These are phyloP conservation scores for Pelargonium exstipulatum DNA, from an alignment of 441 rosid species.

Conservation along the genomic window DNA sequence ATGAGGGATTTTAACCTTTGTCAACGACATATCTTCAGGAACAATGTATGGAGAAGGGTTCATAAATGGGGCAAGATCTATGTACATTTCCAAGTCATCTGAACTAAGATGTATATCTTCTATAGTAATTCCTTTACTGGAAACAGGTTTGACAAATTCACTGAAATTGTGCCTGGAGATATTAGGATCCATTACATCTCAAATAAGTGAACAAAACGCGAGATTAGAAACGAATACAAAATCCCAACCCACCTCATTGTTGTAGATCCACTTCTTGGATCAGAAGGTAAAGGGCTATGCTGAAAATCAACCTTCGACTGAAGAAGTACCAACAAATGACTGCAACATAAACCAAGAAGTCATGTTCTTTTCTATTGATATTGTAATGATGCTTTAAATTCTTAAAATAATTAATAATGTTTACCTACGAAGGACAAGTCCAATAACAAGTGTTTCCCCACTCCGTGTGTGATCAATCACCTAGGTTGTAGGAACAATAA, in stretches of 20 bases:
- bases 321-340: conserved; percentile 95
- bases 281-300: conserved; percentile 84
- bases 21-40: conserved; percentile 95
- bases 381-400: not conserved
- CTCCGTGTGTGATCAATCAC: conserved; percentile 84
- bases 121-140: conserved; percentile 86
- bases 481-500: conserved; percentile 29
- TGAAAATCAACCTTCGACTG: conserved; percentile 93
- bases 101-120: conserved; percentile 70
- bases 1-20: conserved; percentile 51
- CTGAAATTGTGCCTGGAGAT: conserved; percentile 72
- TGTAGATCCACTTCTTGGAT: conserved; percentile 49
- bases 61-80: conserved; percentile 92
- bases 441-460: conserved; percentile 90
- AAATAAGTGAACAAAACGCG: conserved; percentile 2
- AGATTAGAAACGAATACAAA: conserved; percentile 6
- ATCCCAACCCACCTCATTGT: conserved; percentile 42
- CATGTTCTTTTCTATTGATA: conserved; percentile 17
- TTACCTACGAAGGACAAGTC: conserved; percentile 91
- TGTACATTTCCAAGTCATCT: conserved; percentile 97
- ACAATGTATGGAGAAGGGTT: conserved; percentile 96
- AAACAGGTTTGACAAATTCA: conserved; percentile 94
- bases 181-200: conserved; percentile 18
- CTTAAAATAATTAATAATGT: conserved; percentile 5
- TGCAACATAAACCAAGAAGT: conserved; percentile 35